Evolutionary conservation across 257 asterid species (phyloP), one percentile per base, ranked within the genome.

Genomic region (Penstemon eatonii): DNA sequence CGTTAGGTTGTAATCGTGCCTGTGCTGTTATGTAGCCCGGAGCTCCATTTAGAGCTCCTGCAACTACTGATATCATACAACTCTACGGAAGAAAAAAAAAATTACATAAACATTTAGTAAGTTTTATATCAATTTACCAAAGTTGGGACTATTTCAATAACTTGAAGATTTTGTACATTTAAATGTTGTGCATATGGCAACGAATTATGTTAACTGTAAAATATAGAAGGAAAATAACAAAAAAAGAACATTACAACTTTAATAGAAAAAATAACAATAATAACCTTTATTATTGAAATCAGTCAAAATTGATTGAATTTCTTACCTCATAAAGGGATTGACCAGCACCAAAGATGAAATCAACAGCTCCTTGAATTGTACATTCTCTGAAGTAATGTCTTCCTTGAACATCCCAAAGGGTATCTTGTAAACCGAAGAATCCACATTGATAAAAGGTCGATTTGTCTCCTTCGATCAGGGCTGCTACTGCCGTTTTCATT

Each of bases 281-380:
- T 25, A 25, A 25, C 33, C 33, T 54, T 15, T 54, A 0, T 54
- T 54, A 36, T 5, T 18, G 11, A 4, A 38, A 37, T 60, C 8
- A 3, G 49, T 8, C 11, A 39, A 38, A 13, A 60, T 60, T 60
- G 3, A 39, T 8, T 12, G 19, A 1, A 13, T 15, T 15, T 15
- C 18, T 47, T 75, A 89, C 98, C 90, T 91, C 92, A 41, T 87
- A 90, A 59, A 87, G 66, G 11, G 97, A 91, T 74, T 86, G 89
- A 3, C 96, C 97, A 0, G 80, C 54, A 37, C 97, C 97, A 61
- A 88, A 91, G 68, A 91, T 88, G 72, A 88, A 91, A 79, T 91
- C 97, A 12, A 85, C 76, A 6, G 89, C 89, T 6, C 97, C 97
- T 9, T 82, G 82, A 44, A 88, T 88, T 4, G 59, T 74, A 56